Base-by-base conservation (phyloP, 441 rosid species). In the Pelargonium cotyledonis region DNA sequence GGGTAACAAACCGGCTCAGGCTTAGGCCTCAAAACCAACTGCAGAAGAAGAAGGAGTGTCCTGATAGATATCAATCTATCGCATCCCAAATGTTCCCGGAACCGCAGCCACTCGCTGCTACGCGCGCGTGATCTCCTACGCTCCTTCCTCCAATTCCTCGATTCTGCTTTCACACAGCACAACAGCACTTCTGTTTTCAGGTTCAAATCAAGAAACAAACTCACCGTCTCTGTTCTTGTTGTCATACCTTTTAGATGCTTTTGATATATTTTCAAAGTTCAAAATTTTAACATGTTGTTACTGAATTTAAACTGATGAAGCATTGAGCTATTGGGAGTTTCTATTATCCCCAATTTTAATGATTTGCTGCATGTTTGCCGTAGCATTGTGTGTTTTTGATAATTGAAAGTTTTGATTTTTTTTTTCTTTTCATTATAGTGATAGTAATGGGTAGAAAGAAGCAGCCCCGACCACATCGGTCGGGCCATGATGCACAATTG, bases 401-500 rank as follows among this genome's bases (percentile, higher is more conserved):
- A 7, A 40, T 44, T 29, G 35, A 29, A 29, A 7, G 46, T 40
- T 5, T 68, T n/a, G 12, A 19, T 15, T 61, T 18, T 38, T 3
- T 60, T 18, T 29, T 58, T 70, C 35, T 72, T 72, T 70, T 76
- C 65, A 64, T 76, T 58, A 63, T 69, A 84, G 89, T 72, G 73
- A 94, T 57, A 57, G 62, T 57, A 58, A 58, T 94, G 99, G 97
- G 99, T 49, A 81, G 93, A 80, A 91, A 86, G 84, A 94, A 94
- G 82, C 97, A 91, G 76, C 70, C 88, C 64, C 85, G 82, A 57
- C 96, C 99, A 0, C 89, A 78, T 63, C 86, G 95, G 67, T 91
- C 99, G 0, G 86, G 83, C 62, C 88, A 73, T 70, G 68, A 72
- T 61, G 71, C 70, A 29, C 72, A 66, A 18, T 21, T 18, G 62